These are phyloP conservation scores for Petrea volubilis DNA, from an alignment of 257 asterid genomes.

Conservation along the genomic window DNA sequence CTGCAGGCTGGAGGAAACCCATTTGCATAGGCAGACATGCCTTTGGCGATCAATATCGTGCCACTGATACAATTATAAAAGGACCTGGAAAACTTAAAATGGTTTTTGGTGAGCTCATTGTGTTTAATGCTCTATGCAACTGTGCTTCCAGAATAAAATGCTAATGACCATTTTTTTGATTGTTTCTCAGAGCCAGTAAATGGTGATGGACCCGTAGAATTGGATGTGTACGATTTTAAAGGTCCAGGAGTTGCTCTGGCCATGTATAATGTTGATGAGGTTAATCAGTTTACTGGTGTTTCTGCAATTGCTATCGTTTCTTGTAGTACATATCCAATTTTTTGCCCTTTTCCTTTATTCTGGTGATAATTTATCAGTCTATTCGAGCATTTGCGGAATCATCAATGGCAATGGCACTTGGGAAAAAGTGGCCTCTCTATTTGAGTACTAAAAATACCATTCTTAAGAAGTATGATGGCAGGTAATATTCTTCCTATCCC, in stretches of 20 bases:
- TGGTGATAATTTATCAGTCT: constrained; percentile 52
- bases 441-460: constrained; percentile 92
- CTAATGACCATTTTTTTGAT: constrained; percentile 11
- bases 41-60: constrained; percentile 93
- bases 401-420: constrained; percentile 85
- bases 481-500: constrained; percentile 40
- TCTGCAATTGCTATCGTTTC: constrained; percentile 8
- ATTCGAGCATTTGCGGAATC: constrained; percentile 92
- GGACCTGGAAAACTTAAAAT: constrained; percentile 93
- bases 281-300: constrained; percentile 29
- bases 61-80: constrained; percentile 68
- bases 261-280: constrained; percentile 90
- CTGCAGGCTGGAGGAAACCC: constrained; percentile 91
- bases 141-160: neutral
- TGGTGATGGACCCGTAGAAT: constrained; percentile 61
- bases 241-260: constrained; percentile 94
- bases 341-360: neutral
- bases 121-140: constrained; percentile 6
- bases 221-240: constrained; percentile 70
- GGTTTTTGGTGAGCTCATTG: constrained; percentile 69
- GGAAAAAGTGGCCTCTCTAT: constrained; percentile 91
- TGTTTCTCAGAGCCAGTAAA: constrained; percentile 62
- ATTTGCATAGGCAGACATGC: constrained; percentile 96
- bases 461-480: constrained; percentile 92
- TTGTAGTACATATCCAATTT: neutral